Percentiles rank a stretch among this genome's conserved stretches.
Conservation (phyloP, 106 monocot species). For the Amphibolis antarctica region DNA sequence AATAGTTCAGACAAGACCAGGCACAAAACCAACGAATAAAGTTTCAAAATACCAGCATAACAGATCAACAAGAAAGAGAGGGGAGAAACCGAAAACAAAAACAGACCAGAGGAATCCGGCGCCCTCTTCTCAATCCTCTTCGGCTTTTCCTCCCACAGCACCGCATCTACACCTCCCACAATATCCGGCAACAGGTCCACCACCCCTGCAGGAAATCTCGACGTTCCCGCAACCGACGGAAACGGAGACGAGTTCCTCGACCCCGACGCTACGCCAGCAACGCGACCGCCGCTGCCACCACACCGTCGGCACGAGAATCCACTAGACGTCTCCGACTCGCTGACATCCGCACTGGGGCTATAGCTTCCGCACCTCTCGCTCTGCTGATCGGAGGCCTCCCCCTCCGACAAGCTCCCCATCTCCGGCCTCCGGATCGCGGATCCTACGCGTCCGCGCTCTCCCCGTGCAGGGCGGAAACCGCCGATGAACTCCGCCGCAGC, state of each 20-base stretch:
- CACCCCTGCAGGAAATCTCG: conserved; percentile 1
- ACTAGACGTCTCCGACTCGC: conserved; percentile 63
- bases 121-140: conserved; percentile 49
- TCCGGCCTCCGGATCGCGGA: neutral
- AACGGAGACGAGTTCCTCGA: conserved; percentile 29
- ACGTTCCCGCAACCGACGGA: conserved; percentile 11
- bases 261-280: neutral
- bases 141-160: conserved; percentile 42
- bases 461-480: neutral
- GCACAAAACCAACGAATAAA: neutral
- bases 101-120: conserved; percentile 2
- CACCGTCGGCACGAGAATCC: conserved; percentile 26
- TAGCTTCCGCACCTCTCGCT: conserved; percentile 58
- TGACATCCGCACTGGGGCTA: conserved; percentile 68
- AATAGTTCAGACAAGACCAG: neutral
- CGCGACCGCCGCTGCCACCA: neutral
- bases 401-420: conserved; percentile 64
- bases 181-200: conserved; percentile 8
- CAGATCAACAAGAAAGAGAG: neutral
- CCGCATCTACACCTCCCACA: neutral
- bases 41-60: neutral
- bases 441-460: neutral
- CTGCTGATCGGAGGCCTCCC: conserved; percentile 41
- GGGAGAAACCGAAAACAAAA: neutral
- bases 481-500: no score